Evolutionary conservation across 78 protist genomes (phyloP).

Genomic region (Monosiga brevicollis): DNA sequence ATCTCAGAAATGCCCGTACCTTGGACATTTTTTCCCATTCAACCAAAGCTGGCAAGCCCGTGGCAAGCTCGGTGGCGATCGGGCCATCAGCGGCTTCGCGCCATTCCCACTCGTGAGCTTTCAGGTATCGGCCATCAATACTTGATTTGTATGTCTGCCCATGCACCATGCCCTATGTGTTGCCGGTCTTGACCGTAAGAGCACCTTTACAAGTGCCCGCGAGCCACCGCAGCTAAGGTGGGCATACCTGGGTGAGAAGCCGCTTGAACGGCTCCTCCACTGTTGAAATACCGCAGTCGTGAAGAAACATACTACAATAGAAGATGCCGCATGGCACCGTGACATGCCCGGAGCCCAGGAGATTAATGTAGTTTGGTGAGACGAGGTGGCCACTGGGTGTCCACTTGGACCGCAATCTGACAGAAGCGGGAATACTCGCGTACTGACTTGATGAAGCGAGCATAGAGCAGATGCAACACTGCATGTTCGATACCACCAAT

Average conservation of each 20-base stretch:
- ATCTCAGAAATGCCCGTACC: neutral
- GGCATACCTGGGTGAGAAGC: neutral
- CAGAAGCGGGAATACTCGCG: neutral
- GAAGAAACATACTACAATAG: neutral
- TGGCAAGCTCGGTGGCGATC: neutral
- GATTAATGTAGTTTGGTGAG: neutral
- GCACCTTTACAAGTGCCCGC: neutral
- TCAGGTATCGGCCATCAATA: conserved; percentile 3
- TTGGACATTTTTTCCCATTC: neutral
- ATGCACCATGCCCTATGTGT: conserved; percentile 48
- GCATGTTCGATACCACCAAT: conserved; percentile 92
- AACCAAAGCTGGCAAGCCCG: neutral
- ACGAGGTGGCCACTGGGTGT: neutral
- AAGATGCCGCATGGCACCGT: neutral
- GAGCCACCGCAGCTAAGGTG: neutral
- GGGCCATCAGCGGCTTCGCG: neutral
- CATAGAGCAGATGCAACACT: conserved; percentile 78
- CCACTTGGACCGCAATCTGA: neutral
- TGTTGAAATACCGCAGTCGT: neutral
- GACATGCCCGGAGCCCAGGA: neutral
- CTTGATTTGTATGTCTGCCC: conserved; percentile 27
- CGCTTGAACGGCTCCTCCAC: neutral
- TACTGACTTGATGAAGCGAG: conserved; percentile 67
- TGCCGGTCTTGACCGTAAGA: too few species aligned
- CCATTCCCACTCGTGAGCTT: conserved; percentile 6